Evolutionary conservation across 208 protist genomes (phyloP).

Genomic region (Acanthamoeba divionensis): DNA sequence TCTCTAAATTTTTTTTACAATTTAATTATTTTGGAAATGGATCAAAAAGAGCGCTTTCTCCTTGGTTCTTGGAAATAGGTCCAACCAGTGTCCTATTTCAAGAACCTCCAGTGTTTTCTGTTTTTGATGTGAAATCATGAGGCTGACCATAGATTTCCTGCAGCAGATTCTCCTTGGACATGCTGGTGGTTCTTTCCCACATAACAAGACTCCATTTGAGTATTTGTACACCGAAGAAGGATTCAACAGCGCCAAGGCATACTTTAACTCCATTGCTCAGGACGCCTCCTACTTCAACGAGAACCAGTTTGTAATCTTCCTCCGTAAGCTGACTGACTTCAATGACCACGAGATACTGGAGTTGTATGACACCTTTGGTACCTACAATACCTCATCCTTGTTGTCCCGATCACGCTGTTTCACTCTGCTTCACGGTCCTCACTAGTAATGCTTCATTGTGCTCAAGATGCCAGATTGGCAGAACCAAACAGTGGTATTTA

Average conservation of each 20-base stretch:
- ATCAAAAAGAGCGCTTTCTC: no score
- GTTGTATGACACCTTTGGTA: constrained; percentile 48
- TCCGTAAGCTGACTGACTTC: constrained; percentile 50
- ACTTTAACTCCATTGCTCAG: neutral
- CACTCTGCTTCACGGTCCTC: neutral
- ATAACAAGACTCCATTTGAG: constrained; percentile 34
- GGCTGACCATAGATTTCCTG: constrained; percentile 3
- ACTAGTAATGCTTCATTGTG: neutral
- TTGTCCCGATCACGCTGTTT: neutral
- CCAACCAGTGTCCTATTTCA: no score
- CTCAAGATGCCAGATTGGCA: neutral
- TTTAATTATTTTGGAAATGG: no score
- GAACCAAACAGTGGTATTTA: constrained; percentile 7
- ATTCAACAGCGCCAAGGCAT: constrained; percentile 9
- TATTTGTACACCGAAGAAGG: constrained; percentile 42
- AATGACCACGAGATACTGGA: constrained; percentile 43
- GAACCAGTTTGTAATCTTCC: constrained; percentile 55
- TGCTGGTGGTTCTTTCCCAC: neutral
- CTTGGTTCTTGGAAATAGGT: no score
- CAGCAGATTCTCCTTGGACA: neutral
- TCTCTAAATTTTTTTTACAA: no score
- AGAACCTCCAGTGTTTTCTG: no score
- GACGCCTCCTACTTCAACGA: neutral
- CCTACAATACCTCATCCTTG: neutral
- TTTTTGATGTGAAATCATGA: neutral